Evolutionary conservation across 75 land plant genomes (phyloP).

Genomic region (Isoetes taiwanensis): DNA sequence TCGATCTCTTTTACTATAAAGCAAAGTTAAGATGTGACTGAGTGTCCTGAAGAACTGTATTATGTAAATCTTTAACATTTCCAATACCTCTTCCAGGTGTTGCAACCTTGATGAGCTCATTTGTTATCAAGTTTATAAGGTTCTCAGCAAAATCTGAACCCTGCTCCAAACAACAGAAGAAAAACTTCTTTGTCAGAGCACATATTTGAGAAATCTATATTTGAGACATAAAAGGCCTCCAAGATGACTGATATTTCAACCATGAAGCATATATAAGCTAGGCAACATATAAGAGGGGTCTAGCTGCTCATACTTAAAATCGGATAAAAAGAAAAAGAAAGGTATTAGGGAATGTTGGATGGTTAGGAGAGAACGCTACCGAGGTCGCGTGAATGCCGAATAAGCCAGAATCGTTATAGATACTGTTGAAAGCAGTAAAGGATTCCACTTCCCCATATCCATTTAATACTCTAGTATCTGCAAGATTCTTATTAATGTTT

Average conservation of each 20-base stretch:
- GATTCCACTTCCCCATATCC: neutral
- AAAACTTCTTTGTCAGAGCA: too few relatives aligned
- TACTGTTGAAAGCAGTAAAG: slow-evolving; percentile 5
- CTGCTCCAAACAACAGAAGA: neutral
- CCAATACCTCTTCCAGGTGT: slow-evolving; percentile 1
- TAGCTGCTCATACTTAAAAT: too few relatives aligned
- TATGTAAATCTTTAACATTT: neutral
- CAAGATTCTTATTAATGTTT: neutral
- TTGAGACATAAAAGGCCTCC: neutral
- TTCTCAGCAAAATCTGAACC: neutral
- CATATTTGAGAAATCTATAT: too few relatives aligned
- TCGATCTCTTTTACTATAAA: slow-evolving; percentile 53
- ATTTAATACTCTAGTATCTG: neutral
- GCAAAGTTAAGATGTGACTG: neutral
- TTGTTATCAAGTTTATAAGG: neutral
- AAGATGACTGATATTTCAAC: too few relatives aligned
- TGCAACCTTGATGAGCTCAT: neutral
- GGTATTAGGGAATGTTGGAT: neutral
- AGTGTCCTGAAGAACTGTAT: neutral
- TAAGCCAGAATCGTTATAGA: neutral
- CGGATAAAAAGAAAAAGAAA: neutral
- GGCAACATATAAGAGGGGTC: neutral
- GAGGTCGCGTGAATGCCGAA: slow-evolving; percentile 5
- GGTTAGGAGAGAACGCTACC: neutral
- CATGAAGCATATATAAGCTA: too few relatives aligned